Evolutionary conservation across 345 rosid species (phyloP).

Genomic region (Hypericum androsaemum): DNA sequence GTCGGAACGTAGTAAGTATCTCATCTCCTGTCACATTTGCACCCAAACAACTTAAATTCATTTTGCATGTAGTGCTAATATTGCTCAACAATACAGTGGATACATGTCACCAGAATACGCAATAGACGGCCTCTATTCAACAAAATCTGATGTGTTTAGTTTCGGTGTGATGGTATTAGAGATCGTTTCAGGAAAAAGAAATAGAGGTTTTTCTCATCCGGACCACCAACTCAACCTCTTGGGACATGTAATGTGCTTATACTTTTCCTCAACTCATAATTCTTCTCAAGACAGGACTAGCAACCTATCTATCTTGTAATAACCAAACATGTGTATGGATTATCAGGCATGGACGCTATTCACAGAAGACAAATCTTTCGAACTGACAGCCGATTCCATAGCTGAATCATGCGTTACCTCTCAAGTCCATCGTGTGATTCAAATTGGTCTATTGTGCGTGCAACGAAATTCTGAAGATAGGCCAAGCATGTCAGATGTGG

Average conservation of each 20-base stretch:
- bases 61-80: background rate
- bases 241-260: background rate
- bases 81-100: background rate
- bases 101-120: background rate
- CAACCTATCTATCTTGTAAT: no score
- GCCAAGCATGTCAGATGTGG: conserved; percentile 21
- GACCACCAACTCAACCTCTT: conserved; percentile 2
- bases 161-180: conserved; percentile 2
- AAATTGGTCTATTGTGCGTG: conserved; percentile 17
- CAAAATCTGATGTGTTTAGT: background rate
- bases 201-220: background rate
- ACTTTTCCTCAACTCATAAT: no score
- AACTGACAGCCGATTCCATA: conserved; percentile 8
- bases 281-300: no score
- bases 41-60: background rate
- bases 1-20: background rate
- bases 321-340: no score
- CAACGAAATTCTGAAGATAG: conserved; percentile 20
- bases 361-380: conserved; percentile 9
- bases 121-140: background rate
- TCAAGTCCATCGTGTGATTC: conserved; percentile 11
- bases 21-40: background rate
- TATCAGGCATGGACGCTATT: conserved; percentile 20
- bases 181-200: background rate
- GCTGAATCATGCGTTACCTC: conserved; percentile 2